These are phyloP conservation scores for Triticum urartu DNA, from an alignment of 176 grass and related monocot species.

Conservation along the genomic window DNA sequence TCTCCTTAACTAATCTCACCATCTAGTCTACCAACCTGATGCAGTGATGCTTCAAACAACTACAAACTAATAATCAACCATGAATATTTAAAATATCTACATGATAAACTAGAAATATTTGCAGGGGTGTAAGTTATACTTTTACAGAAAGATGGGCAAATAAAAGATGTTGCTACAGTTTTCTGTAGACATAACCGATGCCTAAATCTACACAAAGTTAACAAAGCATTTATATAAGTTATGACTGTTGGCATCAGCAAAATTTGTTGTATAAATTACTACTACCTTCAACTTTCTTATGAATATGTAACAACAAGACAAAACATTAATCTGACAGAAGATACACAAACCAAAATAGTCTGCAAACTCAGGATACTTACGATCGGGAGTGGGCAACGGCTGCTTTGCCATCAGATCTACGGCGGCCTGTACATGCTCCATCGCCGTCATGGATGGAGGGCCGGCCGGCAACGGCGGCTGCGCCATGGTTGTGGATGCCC, in stretches of 20 bases:
- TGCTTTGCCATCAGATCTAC: background rate
- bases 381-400: conserved; percentile 20
- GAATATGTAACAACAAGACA: background rate
- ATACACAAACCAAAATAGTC: conserved; percentile 48
- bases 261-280: background rate
- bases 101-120: background rate
- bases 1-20: background rate
- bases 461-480: background rate
- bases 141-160: background rate
- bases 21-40: background rate
- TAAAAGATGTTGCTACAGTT: background rate
- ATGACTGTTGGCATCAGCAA: background rate
- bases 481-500: background rate
- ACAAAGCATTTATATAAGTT: too few relatives aligned
- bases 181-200: background rate
- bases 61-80: background rate
- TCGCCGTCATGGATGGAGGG: background rate
- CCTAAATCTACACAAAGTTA: background rate
- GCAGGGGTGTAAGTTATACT: background rate
- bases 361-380: background rate
- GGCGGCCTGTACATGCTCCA: background rate
- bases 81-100: background rate
- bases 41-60: background rate
- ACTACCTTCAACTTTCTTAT: background rate
- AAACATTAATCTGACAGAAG: background rate